These are phyloP conservation scores for Fistulinella cinereoalba DNA, from an alignment of 1,284 basidiomycete genomes.

Conservation along the genomic window DNA sequence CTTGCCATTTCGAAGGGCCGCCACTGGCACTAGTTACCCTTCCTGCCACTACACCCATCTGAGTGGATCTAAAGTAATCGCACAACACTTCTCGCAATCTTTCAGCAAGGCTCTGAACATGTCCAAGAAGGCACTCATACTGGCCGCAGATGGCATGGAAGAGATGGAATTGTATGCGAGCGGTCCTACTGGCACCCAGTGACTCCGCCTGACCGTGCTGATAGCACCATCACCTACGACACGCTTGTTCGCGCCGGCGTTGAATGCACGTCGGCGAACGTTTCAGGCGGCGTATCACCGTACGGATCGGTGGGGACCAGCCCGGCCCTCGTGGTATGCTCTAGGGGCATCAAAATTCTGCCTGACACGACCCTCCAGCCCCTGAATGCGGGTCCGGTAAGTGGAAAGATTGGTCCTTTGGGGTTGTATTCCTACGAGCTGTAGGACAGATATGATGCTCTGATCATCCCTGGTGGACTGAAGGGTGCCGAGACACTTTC, in stretches of 20 bases:
- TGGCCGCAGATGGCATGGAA: conserved; percentile 88
- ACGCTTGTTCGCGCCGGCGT: conserved; percentile 76
- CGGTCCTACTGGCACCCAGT: no score
- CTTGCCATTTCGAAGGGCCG: no score
- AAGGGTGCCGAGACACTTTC: conserved; percentile 79
- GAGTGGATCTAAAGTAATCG: no score
- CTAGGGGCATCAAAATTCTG: conserved; percentile 71
- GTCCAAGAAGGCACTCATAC: conserved; percentile 53
- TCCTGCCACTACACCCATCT: no score
- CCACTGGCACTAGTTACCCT: no score
- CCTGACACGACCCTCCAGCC: conserved; percentile 60
- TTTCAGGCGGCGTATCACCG: conserved; percentile 41
- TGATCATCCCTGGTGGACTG: conserved; percentile 80
- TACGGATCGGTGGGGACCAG: conserved; percentile 26
- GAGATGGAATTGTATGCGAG: conserved; percentile 87
- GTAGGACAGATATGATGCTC: conserved; percentile 61
- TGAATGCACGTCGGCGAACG: conserved; percentile 60
- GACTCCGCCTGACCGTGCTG: no score
- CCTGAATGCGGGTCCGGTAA: conserved; percentile 44
- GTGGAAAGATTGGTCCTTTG: conserved; percentile 11
- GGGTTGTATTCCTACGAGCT: not conserved
- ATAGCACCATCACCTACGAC: conserved; percentile 77
- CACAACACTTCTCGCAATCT: not conserved
- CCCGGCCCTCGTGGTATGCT: conserved; percentile 58
- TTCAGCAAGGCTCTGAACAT: conserved; percentile 9